Evolutionary conservation across 129 eudicot species (phyloP).

Genomic region (Centrapalus pauciflorus): DNA sequence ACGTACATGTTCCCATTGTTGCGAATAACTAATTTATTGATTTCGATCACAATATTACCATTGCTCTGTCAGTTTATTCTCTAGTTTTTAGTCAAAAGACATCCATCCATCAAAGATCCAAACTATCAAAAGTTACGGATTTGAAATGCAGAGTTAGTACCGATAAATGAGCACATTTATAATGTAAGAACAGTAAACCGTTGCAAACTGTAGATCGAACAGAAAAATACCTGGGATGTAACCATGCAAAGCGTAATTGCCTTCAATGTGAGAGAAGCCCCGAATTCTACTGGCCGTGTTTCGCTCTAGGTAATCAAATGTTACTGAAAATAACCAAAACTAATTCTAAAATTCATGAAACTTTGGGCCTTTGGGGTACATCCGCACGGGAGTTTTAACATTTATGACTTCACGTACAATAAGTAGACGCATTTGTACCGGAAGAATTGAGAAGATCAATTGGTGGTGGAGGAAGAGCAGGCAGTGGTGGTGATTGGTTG

Average conservation of each 20-base stretch:
- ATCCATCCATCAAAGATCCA: neutral
- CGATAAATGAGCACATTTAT: neutral
- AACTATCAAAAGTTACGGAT: neutral
- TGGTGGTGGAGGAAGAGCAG: constrained; percentile 77
- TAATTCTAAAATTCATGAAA: constrained; percentile 7
- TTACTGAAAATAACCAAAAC: constrained; percentile 27
- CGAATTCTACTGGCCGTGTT: constrained; percentile 49
- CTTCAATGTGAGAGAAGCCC: constrained; percentile 81
- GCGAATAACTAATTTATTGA: too few relatives aligned
- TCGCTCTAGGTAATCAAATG: constrained; percentile 35
- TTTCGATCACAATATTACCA: too few relatives aligned
- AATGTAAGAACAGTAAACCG: neutral
- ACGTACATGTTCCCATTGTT: neutral
- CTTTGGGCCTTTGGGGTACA: neutral
- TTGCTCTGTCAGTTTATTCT: too few relatives aligned
- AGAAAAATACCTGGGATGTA: constrained; percentile 68
- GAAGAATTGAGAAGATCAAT: constrained; percentile 61
- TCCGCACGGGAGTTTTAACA: neutral
- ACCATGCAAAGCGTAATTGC: constrained; percentile 86
- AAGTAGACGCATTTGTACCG: neutral
- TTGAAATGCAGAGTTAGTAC: neutral
- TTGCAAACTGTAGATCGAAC: neutral
- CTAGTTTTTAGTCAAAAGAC: neutral
- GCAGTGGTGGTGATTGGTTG: constrained; percentile 22
- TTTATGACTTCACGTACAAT: too few relatives aligned